Evolutionary conservation across 164 flowering plant species (phyloP), one percentile per base, ranked within the genome.

Genomic region (Macadamia tetraphylla): DNA sequence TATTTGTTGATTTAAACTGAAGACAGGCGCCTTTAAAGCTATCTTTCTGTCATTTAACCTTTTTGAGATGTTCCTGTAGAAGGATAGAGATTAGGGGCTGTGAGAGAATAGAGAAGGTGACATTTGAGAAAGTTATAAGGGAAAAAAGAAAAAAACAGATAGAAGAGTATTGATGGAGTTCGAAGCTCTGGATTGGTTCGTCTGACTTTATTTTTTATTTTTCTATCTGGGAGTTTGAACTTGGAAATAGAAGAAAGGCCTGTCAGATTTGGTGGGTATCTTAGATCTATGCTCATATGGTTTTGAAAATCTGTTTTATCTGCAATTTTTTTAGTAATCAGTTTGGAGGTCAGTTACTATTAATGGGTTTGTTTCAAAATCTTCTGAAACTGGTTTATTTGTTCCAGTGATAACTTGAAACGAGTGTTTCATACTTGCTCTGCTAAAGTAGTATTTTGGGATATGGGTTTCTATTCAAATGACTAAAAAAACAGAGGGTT

Each of bases 1-100:
- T 46, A 48, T 14, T 30, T 63, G 17, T 63, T 63, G 46, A 48
- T 63, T 63, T 63, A 55, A 63, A 63, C 66, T 29, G 17, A 63
- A 63, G 35, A 2, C 14, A 10, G 32, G 32, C 15, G 35, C 55
- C 23, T 48, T 63, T 44, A 23, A 44, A 32, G n/a, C 44, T 46
- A 29, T 35, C 56, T 29, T 63, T 63, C 56, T 63, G 66, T 63
- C 66, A 63, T 63, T 48, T 46, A 46, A 9, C 15, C 30, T 57
- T 57, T 57, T 57, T 57, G 6, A 57, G 59, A 57, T 57, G 56
- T 48, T 63, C 46, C 46, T 46, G 35, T 35, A 48, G 42, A 63
- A 35, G 49, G 40, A 35, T 35, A 35, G 40, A 35, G 3, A 35
- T 29, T 63, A 29, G 35, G 29, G 46, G 30, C 55, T 1, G 3